Evolutionary conservation across 306 rosid species (phyloP).

Genomic region (Acacia melanoxylon): DNA sequence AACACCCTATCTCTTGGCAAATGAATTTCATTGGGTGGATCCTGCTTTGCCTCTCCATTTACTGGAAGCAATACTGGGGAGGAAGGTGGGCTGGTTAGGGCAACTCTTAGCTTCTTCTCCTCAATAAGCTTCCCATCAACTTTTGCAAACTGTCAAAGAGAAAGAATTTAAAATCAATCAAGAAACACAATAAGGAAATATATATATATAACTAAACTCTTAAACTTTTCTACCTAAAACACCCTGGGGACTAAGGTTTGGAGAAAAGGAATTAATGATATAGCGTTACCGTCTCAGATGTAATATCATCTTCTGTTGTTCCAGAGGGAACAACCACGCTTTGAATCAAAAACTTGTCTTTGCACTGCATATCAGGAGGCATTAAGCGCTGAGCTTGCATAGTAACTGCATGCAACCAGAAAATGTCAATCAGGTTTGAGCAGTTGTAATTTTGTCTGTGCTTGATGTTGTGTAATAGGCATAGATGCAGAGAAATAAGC

Average conservation of each 20-base stretch:
- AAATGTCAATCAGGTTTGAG: background rate
- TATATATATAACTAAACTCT: background rate
- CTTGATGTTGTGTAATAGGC: background rate
- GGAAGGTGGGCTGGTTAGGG: slow-evolving; percentile 60
- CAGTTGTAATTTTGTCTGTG: background rate
- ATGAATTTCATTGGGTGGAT: slow-evolving; percentile 43
- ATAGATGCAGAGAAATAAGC: slow-evolving; percentile 1
- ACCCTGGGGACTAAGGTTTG: background rate
- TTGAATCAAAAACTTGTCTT: slow-evolving; percentile 90
- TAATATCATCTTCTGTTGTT: slow-evolving; percentile 67
- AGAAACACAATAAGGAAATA: slow-evolving; percentile 13
- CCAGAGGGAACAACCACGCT: slow-evolving; percentile 65
- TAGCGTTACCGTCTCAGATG: slow-evolving; percentile 62
- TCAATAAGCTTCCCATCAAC: slow-evolving; percentile 65
- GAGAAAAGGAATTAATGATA: background rate
- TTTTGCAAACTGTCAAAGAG: slow-evolving; percentile 63
- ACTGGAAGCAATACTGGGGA: slow-evolving; percentile 68
- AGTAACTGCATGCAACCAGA: slow-evolving; percentile 62
- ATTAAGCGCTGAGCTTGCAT: slow-evolving; percentile 88
- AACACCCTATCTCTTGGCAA: slow-evolving; percentile 60
- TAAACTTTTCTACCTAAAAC: background rate
- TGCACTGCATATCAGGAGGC: slow-evolving; percentile 79
- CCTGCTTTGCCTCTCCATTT: slow-evolving; percentile 74
- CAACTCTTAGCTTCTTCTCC: slow-evolving; percentile 82
- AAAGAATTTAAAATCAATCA: slow-evolving; percentile 23